Evolutionary conservation across 805 yeast species (phyloP), one percentile per base, ranked within the genome.

Genomic region (Wilhelminamyces savonicus): DNA sequence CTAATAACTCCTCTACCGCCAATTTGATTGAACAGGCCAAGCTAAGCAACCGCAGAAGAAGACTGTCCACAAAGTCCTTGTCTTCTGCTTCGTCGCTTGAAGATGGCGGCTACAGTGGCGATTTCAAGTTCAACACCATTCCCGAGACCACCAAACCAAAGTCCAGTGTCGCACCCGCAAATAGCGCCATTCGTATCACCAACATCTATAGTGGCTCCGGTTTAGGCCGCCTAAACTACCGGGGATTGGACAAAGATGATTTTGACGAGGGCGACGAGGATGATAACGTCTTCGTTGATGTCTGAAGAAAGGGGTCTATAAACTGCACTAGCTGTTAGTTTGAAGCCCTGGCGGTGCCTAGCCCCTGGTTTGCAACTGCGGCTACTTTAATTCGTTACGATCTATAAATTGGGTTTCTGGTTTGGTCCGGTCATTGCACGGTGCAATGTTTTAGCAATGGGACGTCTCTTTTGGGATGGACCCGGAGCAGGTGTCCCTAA

Each of bases 1-100:
- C 59, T 27, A 62, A 62, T 36, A 54, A 57, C 37, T 47, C 56
- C 13, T 45, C 62, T 12, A 56, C 59, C 11, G 48, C 55, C n/a
- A 36, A 35, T 10, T 48, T 64, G 26, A 37, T 52, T 13, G 59
- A 56, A 28, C 52, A 56, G 28, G 67, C 63, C 4, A 45, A 45
- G 27, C 41, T 42, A 35, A 37, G 28, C 26, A 36, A 35, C 26
- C 42, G 45, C 43, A 43, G 46, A 23, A 29, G 56, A 19, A 35
- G 53, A 19, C 46, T 44, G 23, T 37, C 44, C 16, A 38, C 46
- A n/a, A 35, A 37, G 21, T 27, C 24, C 16, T 8, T 31, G 11
- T 31, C 21, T 5, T 17, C 35, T 1, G 24, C 27, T n/a, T 13
- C 17, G n/a, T 21, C 16, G 20, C 17, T 27, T 10, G 25, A 26